A percentile compares a stretch with the other conserved stretches of the same genome.
phyloP scores from a whole-genome alignment of 1,284 basidiomycete species.

The Marasmius oreades region DNA sequence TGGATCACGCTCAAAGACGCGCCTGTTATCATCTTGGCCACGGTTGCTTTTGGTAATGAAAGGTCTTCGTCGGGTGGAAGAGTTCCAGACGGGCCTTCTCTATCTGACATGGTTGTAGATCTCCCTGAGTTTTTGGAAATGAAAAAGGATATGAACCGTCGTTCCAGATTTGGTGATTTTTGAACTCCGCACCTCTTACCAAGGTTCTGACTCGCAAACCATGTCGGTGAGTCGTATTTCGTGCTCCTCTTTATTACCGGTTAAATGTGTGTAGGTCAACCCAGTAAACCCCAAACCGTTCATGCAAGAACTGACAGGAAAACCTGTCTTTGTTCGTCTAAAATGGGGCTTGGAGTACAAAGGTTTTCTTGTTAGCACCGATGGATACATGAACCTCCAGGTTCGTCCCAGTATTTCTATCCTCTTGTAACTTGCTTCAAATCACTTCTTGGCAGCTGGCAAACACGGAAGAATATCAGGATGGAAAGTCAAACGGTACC shows the following conservation, averaged over 20 bases:
- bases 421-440: conserved; percentile 1
- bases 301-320: conserved; percentile 96
- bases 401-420: conserved; percentile 38
- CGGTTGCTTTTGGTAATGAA: conserved; percentile 94
- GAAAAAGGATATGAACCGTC: neutral
- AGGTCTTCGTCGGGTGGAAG: conserved; percentile 84
- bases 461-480: conserved; percentile 98
- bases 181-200: conserved; percentile 55
- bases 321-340: conserved; percentile 90
- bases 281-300: conserved; percentile 99
- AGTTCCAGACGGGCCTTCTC: conserved; percentile 67
- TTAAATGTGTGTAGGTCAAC: conserved; percentile 54
- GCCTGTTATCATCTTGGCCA: conserved; percentile 96
- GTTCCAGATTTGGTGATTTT: conserved; percentile 26
- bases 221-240: conserved; percentile 46
- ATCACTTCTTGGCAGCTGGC: conserved; percentile 61
- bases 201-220: conserved; percentile 39
- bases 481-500: conserved; percentile 93
- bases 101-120: conserved; percentile 70
- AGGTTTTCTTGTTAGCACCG: conserved; percentile 97
- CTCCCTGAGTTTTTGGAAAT: neutral
- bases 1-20: conserved; percentile 21
- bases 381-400: conserved; percentile 99
- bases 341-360: conserved; percentile 99
- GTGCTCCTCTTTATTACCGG: neutral